Evolutionary conservation across 768 basidiomycete species (phyloP).

Genomic region (Phylloporus sp.): DNA sequence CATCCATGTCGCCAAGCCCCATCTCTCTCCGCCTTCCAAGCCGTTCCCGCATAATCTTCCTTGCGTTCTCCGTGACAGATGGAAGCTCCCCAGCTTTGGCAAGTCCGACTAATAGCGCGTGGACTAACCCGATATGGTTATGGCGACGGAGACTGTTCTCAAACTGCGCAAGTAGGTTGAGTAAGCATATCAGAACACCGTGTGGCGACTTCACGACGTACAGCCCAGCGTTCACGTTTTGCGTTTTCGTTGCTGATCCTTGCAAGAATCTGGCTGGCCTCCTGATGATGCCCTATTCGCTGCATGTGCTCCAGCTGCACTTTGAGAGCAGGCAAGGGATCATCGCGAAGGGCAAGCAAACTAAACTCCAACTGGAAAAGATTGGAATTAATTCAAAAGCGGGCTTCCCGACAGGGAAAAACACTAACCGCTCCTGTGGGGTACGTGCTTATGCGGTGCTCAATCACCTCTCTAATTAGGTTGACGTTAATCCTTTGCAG

Average conservation of each 20-base stretch:
- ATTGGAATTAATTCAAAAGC: slow-evolving; percentile 7
- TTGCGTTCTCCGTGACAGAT: slow-evolving; percentile 44
- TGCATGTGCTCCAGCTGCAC: slow-evolving; percentile 51
- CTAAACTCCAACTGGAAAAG: slow-evolving; percentile 79
- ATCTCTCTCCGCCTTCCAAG: slow-evolving; percentile 38
- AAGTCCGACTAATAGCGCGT: slow-evolving; percentile 67
- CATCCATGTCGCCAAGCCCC: slow-evolving; percentile 41
- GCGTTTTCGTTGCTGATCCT: slow-evolving; percentile 63
- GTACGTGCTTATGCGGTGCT: slow-evolving; percentile 86
- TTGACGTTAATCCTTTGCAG: slow-evolving; percentile 17
- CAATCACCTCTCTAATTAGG: slow-evolving; percentile 67
- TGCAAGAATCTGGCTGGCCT: slow-evolving; percentile 50
- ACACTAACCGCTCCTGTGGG: slow-evolving; percentile 75
- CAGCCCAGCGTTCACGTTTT: slow-evolving; percentile 80
- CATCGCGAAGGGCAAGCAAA: slow-evolving; percentile 80
- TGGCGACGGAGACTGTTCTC: slow-evolving; percentile 85
- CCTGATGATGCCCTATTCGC: slow-evolving; percentile 37
- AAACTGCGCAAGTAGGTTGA: slow-evolving; percentile 47
- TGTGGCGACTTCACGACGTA: slow-evolving; percentile 38
- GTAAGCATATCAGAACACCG: neutral
- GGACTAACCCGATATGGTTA: slow-evolving; percentile 80
- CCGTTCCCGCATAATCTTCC: slow-evolving; percentile 42
- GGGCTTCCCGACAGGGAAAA: slow-evolving; percentile 11
- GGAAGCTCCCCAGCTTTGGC: slow-evolving; percentile 67
- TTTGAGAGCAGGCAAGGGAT: slow-evolving; percentile 70